These are phyloP conservation scores for Neofusicoccum parvum DNA, from an alignment of 2,329 filamentous ascomycete genomes.

Conservation along the genomic window DNA sequence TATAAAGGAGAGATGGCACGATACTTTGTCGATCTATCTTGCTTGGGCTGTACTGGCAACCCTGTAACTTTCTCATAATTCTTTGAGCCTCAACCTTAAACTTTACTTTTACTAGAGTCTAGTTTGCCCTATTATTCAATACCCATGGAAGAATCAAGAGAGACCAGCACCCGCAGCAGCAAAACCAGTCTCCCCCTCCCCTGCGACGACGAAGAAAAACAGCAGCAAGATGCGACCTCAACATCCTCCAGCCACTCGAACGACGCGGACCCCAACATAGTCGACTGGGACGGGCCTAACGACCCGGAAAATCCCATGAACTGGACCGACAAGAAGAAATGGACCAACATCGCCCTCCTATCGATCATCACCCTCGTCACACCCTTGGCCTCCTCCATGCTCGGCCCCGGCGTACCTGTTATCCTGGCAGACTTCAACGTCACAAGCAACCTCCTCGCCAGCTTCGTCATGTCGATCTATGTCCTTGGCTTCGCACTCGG, in stretches of 20 bases:
- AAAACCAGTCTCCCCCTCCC: too few relatives aligned
- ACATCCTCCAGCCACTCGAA: not conserved
- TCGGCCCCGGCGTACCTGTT: constrained; percentile 29
- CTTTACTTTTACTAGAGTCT: too few relatives aligned
- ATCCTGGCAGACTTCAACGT: constrained; percentile 37
- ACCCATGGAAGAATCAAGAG: too few relatives aligned
- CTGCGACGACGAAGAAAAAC: too few relatives aligned
- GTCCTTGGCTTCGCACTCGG: constrained; percentile 43
- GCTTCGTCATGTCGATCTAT: constrained; percentile 44
- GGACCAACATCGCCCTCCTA: constrained; percentile 37
- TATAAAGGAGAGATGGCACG: too few relatives aligned
- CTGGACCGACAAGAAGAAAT: constrained; percentile 39
- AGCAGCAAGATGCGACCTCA: not conserved
- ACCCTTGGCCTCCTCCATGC: constrained; percentile 42
- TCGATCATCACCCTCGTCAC: constrained; percentile 41
- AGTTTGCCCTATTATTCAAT: too few relatives aligned
- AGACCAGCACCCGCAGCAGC: too few relatives aligned
- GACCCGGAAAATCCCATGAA: constrained; percentile 43
- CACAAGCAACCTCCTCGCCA: constrained; percentile 32
- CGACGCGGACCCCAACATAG: not conserved
- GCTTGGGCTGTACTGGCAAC: too few relatives aligned
- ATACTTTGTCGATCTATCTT: too few relatives aligned
- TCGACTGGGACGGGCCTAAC: constrained; percentile 20
- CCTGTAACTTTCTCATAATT: too few relatives aligned
- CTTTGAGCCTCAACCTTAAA: too few relatives aligned